Conservation (phyloP, 2,329 filamentous ascomycete genomes). For the Basipetospora chlamydospora region DNA sequence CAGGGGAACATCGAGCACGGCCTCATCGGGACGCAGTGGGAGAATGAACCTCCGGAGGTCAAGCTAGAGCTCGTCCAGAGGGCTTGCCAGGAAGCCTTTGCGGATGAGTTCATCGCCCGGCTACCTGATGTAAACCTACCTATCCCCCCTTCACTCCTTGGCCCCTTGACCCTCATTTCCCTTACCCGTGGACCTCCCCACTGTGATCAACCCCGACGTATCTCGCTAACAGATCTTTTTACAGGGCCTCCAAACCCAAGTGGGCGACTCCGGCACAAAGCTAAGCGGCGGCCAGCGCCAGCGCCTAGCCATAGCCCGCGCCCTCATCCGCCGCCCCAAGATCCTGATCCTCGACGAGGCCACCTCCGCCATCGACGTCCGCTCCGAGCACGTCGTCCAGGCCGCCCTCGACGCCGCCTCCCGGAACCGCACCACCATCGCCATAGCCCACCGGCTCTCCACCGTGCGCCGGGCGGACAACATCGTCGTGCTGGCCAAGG, state of each 20-base stretch:
- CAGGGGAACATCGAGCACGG: slow-evolving; percentile 33
- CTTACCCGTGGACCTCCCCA: too few species aligned
- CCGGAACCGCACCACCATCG: slow-evolving; percentile 43
- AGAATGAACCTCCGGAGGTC: slow-evolving; percentile 32
- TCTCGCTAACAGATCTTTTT: neutral
- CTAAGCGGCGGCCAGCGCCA: slow-evolving; percentile 53
- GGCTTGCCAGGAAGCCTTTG: slow-evolving; percentile 34
- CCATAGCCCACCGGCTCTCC: slow-evolving; percentile 44
- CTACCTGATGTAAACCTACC: slow-evolving; percentile 23
- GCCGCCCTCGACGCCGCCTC: slow-evolving; percentile 36
- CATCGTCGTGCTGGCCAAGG: slow-evolving; percentile 52
- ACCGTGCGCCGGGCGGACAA: slow-evolving; percentile 46
- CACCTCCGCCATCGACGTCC: slow-evolving; percentile 36
- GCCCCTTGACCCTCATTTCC: neutral
- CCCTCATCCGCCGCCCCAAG: slow-evolving; percentile 24
- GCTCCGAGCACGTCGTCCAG: slow-evolving; percentile 34
- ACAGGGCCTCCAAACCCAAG: slow-evolving; percentile 11
- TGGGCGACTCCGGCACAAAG: slow-evolving; percentile 45
- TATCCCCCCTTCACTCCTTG: neutral
- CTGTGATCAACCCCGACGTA: neutral
- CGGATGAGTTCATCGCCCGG: slow-evolving; percentile 34
- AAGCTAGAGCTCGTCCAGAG: slow-evolving; percentile 30
- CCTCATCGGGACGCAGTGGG: slow-evolving; percentile 21
- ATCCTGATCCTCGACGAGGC: slow-evolving; percentile 54
- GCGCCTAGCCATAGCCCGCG: slow-evolving; percentile 42